Evolutionary conservation across 2,329 filamentous ascomycete genomes (phyloP), one percentile per base, ranked within the genome.

Genomic region (Ophiostoma montium): DNA sequence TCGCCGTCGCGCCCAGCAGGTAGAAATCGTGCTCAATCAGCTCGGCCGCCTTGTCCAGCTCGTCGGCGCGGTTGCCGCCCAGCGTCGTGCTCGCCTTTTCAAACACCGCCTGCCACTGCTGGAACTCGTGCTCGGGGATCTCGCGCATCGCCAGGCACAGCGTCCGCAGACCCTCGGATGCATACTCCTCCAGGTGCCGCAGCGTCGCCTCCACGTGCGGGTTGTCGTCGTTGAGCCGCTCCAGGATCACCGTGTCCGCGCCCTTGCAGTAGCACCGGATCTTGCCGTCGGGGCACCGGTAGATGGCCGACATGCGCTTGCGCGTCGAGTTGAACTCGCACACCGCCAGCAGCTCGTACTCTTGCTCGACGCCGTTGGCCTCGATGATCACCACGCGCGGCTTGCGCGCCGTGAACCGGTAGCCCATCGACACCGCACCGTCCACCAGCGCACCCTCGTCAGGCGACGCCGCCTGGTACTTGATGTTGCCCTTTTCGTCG

Each of bases 291-390:
- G 92, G 92, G 61, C 90, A 95, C 48, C 94, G 81, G 69, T 94
- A 95, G 57, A 98, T 94, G 19, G 90, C 86, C 8, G 92, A 96
- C 92, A 98, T 98, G 56, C 92, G 76, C 70, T 98, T 98, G 59
- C 92, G 76, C 9, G 88, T 92, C 1, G 92, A 96, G 67, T 98
- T 98, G 72, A 98, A 98, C 65, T 98, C 92, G 63, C 90, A 95
- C n/a, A 98, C 89, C 2, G 90, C 90, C 51, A 98, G 69, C 35
- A 98, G 73, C 63, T 95, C 86, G 62, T 92, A 98, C 62, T 95
- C 84, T 39, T 76, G 72, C 56, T 86, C 75, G 57, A 76, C 68
- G 1, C 84, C 88, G 35, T 76, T 75, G 1, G 84, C 82, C 50
- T 84, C 76, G 57, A 96, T 89, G 36, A 89, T 84, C 30, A 98